These are phyloP conservation scores for Chlamydomonas sp. DNA, from an alignment of 139 green algal genomes.

Conservation along the genomic window DNA sequence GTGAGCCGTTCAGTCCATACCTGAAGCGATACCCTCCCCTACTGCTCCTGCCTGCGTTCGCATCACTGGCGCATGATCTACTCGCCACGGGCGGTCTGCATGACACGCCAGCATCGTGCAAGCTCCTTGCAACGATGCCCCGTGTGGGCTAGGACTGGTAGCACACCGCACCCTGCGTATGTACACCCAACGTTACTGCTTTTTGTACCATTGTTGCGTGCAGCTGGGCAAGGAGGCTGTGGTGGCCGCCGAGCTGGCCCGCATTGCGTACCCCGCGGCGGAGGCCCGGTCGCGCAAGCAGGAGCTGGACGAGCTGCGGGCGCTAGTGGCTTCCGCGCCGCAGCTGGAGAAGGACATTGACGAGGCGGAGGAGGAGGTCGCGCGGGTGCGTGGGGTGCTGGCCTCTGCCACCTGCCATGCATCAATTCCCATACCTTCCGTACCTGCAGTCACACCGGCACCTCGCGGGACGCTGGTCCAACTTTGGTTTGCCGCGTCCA, in stretches of 20 bases:
- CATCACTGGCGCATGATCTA: too few relatives aligned
- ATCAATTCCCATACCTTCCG: too few relatives aligned
- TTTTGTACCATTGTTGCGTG: neutral
- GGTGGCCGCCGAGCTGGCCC: conserved; percentile 2
- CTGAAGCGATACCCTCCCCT: neutral
- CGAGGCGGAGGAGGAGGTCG: conserved; percentile 27
- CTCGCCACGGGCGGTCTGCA: too few relatives aligned
- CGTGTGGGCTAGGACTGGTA: too few relatives aligned
- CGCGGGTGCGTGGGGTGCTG: conserved; percentile 5
- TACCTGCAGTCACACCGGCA: too few relatives aligned
- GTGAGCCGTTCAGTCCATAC: neutral
- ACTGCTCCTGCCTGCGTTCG: neutral
- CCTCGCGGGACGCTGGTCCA: too few relatives aligned
- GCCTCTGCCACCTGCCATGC: too few relatives aligned
- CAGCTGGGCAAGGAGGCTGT: conserved; percentile 7
- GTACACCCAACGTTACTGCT: too few relatives aligned
- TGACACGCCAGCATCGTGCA: too few relatives aligned
- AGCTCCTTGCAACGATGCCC: too few relatives aligned
- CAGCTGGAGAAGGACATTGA: conserved; percentile 34
- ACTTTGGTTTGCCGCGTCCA: too few relatives aligned
- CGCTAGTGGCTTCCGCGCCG: neutral
- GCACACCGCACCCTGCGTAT: too few relatives aligned
- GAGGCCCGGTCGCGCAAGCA: neutral
- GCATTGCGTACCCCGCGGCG: neutral
- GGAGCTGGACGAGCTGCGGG: conserved; percentile 2